Percentiles rank a stretch among this genome's conserved stretches.
Conservation (phyloP, 257 asterid genomes). For the Petrea volubilis region DNA sequence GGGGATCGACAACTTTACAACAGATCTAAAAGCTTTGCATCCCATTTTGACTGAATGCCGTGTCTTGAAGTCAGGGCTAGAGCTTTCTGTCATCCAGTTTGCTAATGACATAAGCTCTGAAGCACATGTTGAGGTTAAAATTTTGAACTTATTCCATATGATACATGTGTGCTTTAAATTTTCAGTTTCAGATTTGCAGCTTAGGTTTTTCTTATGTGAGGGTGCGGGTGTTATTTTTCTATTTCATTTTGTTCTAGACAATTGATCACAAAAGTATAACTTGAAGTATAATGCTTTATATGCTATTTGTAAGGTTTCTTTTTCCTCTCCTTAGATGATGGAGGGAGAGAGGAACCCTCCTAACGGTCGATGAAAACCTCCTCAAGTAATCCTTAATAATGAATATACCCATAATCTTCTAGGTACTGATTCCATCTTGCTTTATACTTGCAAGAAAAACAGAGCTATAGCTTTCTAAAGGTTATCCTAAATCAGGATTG, state of each 20-base stretch:
- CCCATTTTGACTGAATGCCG: slow-evolving; percentile 97
- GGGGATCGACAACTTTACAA: slow-evolving; percentile 82
- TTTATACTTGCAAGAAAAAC: background rate
- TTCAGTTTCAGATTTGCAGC: slow-evolving; percentile 19
- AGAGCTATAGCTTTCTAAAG: background rate
- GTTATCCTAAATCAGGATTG: background rate
- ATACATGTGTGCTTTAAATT: background rate
- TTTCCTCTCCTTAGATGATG: background rate
- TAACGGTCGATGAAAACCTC: background rate
- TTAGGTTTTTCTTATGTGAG: slow-evolving; percentile 12
- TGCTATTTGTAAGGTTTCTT: background rate
- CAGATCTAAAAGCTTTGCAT: slow-evolving; percentile 70
- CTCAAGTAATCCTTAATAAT: background rate
- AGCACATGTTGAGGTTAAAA: slow-evolving; percentile 91
- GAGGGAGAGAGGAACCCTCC: background rate
- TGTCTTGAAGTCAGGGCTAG: slow-evolving; percentile 72
- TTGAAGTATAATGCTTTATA: background rate
- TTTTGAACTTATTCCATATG: slow-evolving; percentile 21
- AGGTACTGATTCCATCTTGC: background rate
- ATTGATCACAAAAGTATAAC: background rate
- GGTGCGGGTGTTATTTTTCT: slow-evolving; percentile 1
- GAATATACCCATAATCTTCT: background rate
- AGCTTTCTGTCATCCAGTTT: slow-evolving; percentile 84
- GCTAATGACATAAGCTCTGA: slow-evolving; percentile 99
- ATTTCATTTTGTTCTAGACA: slow-evolving; percentile 1